Evolutionary conservation across 805 yeast genomes (phyloP), one percentile per base, ranked within the genome.

Genomic region (Ogataea wickerhamii): DNA sequence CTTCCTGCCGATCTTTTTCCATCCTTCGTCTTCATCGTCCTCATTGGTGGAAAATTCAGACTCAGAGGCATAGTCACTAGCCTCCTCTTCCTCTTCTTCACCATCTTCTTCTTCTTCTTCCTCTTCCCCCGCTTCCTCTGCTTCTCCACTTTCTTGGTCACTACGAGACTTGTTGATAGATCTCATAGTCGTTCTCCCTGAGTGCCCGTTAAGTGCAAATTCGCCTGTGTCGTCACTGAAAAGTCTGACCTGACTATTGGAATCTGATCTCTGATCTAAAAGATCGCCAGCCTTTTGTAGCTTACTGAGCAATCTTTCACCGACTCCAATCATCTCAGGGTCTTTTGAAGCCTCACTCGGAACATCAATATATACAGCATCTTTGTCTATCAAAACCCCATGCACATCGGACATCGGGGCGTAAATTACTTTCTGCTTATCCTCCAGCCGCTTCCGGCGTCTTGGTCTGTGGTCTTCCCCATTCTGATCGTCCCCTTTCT

Each of bases 371-470:
- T 89, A 93, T 2, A 93, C 98, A 6, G 98, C 96, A 67, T 93
- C 99, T 58, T 84, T 89, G 66, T 93, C 99, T 44, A 93, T 87
- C 48, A 93, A 70, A 25, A 93, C 95, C 60, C 99, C 99, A 40
- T 97, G 97, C n/a, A 93, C 96, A 63, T 93, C 98, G 32, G 97
- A 86, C 99, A 93, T 93, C 34, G 99, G 99, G 0, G 98, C 99
- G 61, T 94, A 93, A 2, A 93, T 87, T 49, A 87, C 78, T 60
- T 89, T 93, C 58, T 87, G 95, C 52, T 82, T 87, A 56, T 93
- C 98, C 49, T 93, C 98, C 37, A 93, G 75, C 56, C 98, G 76
- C 59, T 87, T 86, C 55, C 97, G 75, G 61, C 96, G 80, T 50
- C 74, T 68, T 2, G 71, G 60, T 2, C 80, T 73, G 22, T 74